Base-by-base conservation (phyloP, 345 rosid species). In the Draba incana region DNA sequence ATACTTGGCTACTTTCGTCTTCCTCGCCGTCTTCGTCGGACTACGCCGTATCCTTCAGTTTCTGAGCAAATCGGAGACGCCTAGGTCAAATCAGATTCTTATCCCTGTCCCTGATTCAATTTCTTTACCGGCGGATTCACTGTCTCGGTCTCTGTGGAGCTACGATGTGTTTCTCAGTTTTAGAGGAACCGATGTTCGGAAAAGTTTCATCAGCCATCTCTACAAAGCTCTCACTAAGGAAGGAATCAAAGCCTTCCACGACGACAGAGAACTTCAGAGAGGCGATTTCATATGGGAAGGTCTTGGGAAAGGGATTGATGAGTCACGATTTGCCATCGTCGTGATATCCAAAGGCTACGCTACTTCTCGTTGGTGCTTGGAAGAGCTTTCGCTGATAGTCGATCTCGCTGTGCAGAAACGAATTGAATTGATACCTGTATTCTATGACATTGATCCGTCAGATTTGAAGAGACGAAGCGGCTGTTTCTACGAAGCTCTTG, bases 121-220 rank as follows among this genome's bases (percentile, higher is more conserved):
- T 68, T 14, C 64, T 38, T 28, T 30, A 1, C 1, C 39, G 43
- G 38, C 7, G 38, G 38, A 24, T 24, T 52, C 68, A 4, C n/a
- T n/a, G 30, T 45, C 75, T 10, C 43, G 10, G 39, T 24, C 77
- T 51, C 31, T 8, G 35, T 53, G 68, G 72, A 37, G 38, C 31
- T 67, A 52, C 48, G 50, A 74, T 28, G 72, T 38, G 50, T 74
- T 74, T 57, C 61, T 74, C 10, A 74, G 73, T 0, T 74, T 67
- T 15, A 66, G 78, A 43, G 78, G 78, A 3, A 1, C 4, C 5
- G 73, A 66, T 44, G 70, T 66, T 15, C 72, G 77, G 5, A 49
- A 0, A 8, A 31, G 0, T 7, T 74, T 74, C 20, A 3, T 62
- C 15, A 46, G 72, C 44, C 73, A 74, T 62, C 63, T 66, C 10